Base-by-base conservation (phyloP, 208 protist genomes). In the Porcisia hertigi region DNA sequence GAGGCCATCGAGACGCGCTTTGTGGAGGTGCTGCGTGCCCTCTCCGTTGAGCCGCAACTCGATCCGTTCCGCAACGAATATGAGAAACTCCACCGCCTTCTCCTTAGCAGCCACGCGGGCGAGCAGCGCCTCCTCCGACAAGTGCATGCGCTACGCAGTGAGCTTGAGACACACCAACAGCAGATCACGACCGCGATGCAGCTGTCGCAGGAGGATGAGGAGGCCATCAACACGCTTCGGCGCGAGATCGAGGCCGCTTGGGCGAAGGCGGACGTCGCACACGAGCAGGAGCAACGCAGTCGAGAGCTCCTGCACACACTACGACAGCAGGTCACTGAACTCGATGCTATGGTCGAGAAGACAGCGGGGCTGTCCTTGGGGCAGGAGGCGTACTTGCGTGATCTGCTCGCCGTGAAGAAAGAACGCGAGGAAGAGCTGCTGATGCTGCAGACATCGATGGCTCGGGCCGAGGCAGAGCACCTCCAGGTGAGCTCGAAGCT, bases 201-300 rank as follows among this genome's bases (percentile, higher is more conserved):
- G 79, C 89, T 99, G 6, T 98, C 95, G 18, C 92, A 98, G 70
- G 95, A 99, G 80, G 98, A 99, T 73, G 94, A 99, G 77, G 92
- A 98, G 49, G 97, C 95, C 3, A 99, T 99, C 69, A 80, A 83
- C 0, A 81, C 82, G 14, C 86, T 99, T 47, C 97, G 98, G 30
- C 94, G 90, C 30, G 97, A 99, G 79, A 98, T 99, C 77, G 98
- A 99, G 57, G 90, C 98, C 79, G 98, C 98, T 14, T 99, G 98
- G 98, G 97, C 98, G 66, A 97, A 99, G 86, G 98, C 99, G 0
- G 98, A 99, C 77, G 90, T 93, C 41, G 97, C 98, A 16, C 97
- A 99, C 85, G 92, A 98, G 71, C 98, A 98, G 76, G 98, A 99
- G 86, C 92, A 91, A 78, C 89, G 97, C 70, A 97, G 98, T 36